Conservation (phyloP, 176 grass and related monocot genomes). For the Aegilops bicornis region DNA sequence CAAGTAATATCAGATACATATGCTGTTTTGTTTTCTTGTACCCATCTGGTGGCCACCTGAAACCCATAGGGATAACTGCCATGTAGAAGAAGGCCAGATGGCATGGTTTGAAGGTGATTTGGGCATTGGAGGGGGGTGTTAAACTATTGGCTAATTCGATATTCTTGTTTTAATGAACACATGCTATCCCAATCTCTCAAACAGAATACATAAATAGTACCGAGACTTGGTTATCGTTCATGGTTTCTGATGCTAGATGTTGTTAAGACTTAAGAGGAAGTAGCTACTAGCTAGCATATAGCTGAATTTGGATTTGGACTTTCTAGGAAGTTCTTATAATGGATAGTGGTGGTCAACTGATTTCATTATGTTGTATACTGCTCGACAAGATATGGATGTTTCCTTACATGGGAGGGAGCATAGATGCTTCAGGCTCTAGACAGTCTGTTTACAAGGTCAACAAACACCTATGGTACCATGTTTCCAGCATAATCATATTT, state of each 20-base stretch:
- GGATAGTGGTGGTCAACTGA: neutral
- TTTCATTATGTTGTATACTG: neutral
- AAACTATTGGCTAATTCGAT: neutral
- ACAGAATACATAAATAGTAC: neutral
- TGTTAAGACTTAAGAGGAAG: constrained; percentile 13
- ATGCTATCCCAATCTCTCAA: neutral
- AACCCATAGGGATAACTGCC: neutral
- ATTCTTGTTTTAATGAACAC: neutral
- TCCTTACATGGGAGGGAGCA: constrained; percentile 16
- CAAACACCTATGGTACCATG: neutral
- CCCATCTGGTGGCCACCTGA: constrained; percentile 1
- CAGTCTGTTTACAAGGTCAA: constrained; percentile 22
- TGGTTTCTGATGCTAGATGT: constrained; percentile 20
- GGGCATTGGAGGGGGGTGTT: neutral
- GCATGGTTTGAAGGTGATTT: neutral
- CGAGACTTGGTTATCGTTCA: neutral
- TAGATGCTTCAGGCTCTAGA: constrained; percentile 2
- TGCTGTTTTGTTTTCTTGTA: neutral
- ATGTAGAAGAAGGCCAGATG: neutral
- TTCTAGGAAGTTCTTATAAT: neutral
- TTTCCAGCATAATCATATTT: constrained; percentile 4
- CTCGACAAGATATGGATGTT: neutral
- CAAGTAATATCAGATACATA: neutral
- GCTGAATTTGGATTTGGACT: neutral
- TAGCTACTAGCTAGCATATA: constrained; percentile 1